phyloP scores from a whole-genome alignment of 768 basidiomycete species.

The Leucosporidium creatinivorum region DNA sequence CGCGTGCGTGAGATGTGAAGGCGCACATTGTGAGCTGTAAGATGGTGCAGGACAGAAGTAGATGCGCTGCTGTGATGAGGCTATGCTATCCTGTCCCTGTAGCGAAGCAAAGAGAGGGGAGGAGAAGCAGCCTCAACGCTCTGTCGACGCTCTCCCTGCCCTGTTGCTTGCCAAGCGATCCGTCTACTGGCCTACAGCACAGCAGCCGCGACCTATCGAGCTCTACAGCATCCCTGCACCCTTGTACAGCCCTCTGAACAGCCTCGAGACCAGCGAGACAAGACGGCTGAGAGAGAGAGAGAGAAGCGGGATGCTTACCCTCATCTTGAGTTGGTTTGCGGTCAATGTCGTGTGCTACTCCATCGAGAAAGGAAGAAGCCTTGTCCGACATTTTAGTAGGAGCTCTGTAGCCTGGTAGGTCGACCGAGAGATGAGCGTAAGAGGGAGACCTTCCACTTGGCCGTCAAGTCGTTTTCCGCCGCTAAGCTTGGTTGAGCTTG shows the following conservation, averaged over 20 bases:
- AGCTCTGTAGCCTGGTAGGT: neutral
- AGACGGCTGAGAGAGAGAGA: neutral
- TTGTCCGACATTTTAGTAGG: neutral
- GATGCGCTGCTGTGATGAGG: neutral
- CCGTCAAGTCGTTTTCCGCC: neutral
- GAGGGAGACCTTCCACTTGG: neutral
- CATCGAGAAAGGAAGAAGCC: neutral
- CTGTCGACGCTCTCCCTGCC: neutral
- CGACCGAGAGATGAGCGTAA: neutral
- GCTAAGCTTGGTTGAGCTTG: no score
- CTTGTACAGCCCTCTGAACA: neutral
- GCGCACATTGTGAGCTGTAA: neutral
- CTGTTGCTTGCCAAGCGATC: no score
- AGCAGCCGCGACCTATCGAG: no score
- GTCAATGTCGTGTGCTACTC: neutral
- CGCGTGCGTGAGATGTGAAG: neutral
- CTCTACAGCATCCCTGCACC: no score
- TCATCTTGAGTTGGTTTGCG: no score
- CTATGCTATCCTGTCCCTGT: constrained; percentile 3
- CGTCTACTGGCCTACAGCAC: no score
- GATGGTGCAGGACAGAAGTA: neutral
- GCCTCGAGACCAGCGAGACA: neutral
- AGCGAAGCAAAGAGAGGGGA: no score
- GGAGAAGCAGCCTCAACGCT: neutral
- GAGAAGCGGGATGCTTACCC: neutral